Base-by-base conservation (phyloP, 352 stramenopile species). In the Globisporangium recalcitrans region DNA sequence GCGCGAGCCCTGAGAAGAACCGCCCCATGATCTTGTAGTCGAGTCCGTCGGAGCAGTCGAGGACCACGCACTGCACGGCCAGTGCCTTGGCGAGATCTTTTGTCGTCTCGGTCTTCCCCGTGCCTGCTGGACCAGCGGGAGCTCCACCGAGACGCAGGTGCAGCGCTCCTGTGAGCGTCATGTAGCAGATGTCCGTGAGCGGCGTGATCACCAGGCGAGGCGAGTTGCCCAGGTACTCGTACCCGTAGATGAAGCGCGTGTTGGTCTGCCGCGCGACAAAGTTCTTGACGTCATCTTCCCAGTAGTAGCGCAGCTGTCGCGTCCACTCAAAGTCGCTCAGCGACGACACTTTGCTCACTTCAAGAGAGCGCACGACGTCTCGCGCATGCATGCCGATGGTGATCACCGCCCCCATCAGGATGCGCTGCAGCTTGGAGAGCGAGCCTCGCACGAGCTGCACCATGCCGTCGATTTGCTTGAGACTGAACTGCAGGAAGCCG, bases 21-120 rank as follows among this genome's bases (percentile, higher is more conserved):
- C 93, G 72, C 0, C 94, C 94, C 94, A 98, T 98, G 69, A 98
- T 98, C 69, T 98, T 98, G 75, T 98, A 98, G 72, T 98, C 93
- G 34, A 98, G 71, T 8, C 91, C 90, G 51, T 98, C 93, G 0
- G 93, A 98, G 62, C 94, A 98, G 71, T 98, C 98, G 62, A 98
- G 98, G 7, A 98, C 94, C 42, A 98, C 93, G 55, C 91, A 98
- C 58, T 98, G 93, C 9, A 97, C 87, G 5, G 92, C 94, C 13
- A 98, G 69, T 1, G 94, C 93, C 67, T 98, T 98, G 21, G 91
- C 94, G 13, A 98, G 69, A 74, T 98, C 94, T 52, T 97, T 97
- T 0, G 91, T 98, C 2, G 94, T 98, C 64, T 98, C 94, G 8
- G 94, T 98, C 66, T 98, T 98, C 24, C 92, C 92, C 8, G 94